Percentiles rank a stretch among this genome's conserved stretches.
phyloP scores from a whole-genome alignment of 352 stramenopile genomes.

The Phytopythium sindhum region DNA sequence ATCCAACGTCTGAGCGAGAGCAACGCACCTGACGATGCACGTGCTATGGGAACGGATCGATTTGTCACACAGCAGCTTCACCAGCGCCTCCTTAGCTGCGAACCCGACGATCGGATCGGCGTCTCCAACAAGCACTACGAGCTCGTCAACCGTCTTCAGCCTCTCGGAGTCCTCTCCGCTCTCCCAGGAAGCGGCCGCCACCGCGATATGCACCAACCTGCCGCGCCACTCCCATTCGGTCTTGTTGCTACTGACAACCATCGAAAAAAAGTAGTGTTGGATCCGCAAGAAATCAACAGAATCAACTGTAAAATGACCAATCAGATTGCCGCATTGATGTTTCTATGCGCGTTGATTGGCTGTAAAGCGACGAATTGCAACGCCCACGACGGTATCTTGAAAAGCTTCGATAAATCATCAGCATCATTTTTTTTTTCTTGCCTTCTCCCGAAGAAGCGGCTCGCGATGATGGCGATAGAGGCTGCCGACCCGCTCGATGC shows the following conservation, averaged over 20 bases:
- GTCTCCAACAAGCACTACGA: slow-evolving; percentile 24
- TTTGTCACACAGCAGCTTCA: slow-evolving; percentile 1
- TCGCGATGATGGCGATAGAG: slow-evolving; percentile 21
- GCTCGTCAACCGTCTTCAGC: slow-evolving; percentile 3
- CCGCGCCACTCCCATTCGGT: background rate
- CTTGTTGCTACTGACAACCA: background rate
- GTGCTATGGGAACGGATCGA: background rate
- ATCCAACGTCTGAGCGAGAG: background rate
- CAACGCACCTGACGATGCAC: background rate
- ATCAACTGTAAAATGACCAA: background rate
- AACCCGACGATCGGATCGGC: slow-evolving; percentile 42
- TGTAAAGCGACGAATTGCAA: background rate
- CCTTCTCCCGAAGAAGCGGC: slow-evolving; percentile 7
- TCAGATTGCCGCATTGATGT: background rate
- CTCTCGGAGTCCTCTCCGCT: background rate
- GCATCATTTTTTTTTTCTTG: background rate
- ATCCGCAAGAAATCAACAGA: background rate
- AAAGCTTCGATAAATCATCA: slow-evolving; percentile 13
- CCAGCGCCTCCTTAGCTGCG: slow-evolving; percentile 35
- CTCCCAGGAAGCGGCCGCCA: background rate
- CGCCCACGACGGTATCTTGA: slow-evolving; percentile 24
- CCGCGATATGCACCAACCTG: background rate
- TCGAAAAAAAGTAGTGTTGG: background rate
- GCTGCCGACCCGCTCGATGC: slow-evolving; percentile 8
- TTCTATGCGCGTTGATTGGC: background rate